Base-by-base conservation (phyloP, 2,329 filamentous ascomycete species). In the Paracamarosporium sp. region DNA sequence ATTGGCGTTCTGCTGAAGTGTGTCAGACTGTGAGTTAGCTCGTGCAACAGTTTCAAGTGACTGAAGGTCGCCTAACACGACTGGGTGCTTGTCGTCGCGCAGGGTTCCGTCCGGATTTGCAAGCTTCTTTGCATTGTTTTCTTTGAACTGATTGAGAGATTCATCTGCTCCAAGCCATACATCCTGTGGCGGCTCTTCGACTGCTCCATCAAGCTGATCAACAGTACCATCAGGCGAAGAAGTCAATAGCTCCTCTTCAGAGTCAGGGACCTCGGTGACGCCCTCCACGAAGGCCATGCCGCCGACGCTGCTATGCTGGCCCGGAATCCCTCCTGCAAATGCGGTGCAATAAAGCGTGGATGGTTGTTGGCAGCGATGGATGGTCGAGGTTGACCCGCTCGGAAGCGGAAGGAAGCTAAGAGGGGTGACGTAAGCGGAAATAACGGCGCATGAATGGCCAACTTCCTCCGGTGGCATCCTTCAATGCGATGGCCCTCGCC, bases 201-300 rank as follows among this genome's bases (percentile, higher is more conserved):
- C n/a, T 12, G 48, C 13, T 20, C 30, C 48, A 15, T 53, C 51
- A 13, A 17, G 51, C 15, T 53, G 41, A 40, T 56, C 52, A 48
- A 57, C 55, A 30, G 58, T 33, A 62, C 56, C 55, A 30, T 54
- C 50, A 31, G 70, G 71, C 51, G 72, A 71, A 45, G 70, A 74
- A 51, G 66, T 65, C 58, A 73, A 57, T 1, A 56, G 65, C 61
- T 75, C 72, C 6, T 74, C 71, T 48, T 76, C 72, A 20, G 71
- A 74, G 58, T 76, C 72, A 11, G 70, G 65, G 15, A 76, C 59
- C 58, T 74, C 71, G 30, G 56, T 65, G 40, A 60, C 36, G 36
- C 55, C 62, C 41, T 60, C 52, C 7, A 28, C 59, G 40, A 68
- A 13, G 27, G 64, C 61, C 71, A 76, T 76, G 51, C 17, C 65